A percentile compares a stretch with the other conserved stretches of the same genome.
Evolutionary conservation across 306 rosid genomes (phyloP).

Genomic region (Castanea crenata): DNA sequence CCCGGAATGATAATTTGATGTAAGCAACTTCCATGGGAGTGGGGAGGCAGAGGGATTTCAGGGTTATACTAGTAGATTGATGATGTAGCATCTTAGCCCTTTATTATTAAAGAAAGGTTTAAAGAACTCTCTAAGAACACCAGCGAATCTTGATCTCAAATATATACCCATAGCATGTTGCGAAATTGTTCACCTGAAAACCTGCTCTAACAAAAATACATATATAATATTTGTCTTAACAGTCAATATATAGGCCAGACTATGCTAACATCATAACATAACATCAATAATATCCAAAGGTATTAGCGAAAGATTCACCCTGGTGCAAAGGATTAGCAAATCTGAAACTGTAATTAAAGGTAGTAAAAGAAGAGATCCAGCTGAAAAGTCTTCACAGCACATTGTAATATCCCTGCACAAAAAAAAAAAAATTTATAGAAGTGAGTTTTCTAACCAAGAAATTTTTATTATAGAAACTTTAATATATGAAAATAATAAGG

Average conservation of each 20-base stretch:
- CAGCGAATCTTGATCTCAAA: not conserved
- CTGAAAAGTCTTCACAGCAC: constrained; percentile 25
- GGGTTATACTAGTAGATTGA: too few relatives aligned
- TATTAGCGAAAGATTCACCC: constrained; percentile 22
- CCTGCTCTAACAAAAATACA: not conserved
- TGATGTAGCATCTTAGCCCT: too few relatives aligned
- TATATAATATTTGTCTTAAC: not conserved
- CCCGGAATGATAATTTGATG: too few relatives aligned
- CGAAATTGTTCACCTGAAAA: not conserved
- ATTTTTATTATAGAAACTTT: not conserved
- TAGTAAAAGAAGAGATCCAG: not conserved
- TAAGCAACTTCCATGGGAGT: too few relatives aligned
- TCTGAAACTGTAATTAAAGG: constrained; percentile 19
- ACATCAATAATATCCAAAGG: constrained; percentile 20
- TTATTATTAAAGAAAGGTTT: too few relatives aligned
- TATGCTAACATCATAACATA: not conserved
- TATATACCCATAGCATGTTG: not conserved
- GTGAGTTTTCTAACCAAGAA: too few relatives aligned
- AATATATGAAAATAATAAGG: not conserved
- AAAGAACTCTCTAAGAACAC: too few relatives aligned
- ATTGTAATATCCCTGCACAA: constrained; percentile 23
- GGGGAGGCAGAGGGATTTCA: too few relatives aligned
- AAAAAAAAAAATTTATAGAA: not conserved
- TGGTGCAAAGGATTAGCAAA: constrained; percentile 30
- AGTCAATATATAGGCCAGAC: not conserved